Evolutionary conservation across 176 grass and related monocot species (phyloP).

Genomic region (maize (Zea mays)): Zm-B73-REFERENCE-NAM-5.0 NC_050105.1:79024501-79025000

Average conservation of each 20-base stretch:
- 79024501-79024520: conserved; percentile 79
- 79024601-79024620: conserved; percentile 82
- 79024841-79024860: not conserved
- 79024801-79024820: not conserved
- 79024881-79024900: not conserved
- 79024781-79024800: not conserved
- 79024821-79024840: not conserved
- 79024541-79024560: conserved; percentile 94
- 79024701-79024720: conserved; percentile 95
- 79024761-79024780: conserved; percentile 22
- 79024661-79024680: not conserved
- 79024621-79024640: conserved; percentile 32
- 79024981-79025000: conserved; percentile 6
- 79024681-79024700: conserved; percentile 57
- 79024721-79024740: conserved; percentile 76
- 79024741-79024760: conserved; percentile 88
- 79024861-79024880: not conserved
- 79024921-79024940: not conserved
- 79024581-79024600: conserved; percentile 71
- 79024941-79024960: conserved; percentile 1
- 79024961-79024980: not conserved
- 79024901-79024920: not conserved
- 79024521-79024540: conserved; percentile 64
- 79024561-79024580: conserved; percentile 99
- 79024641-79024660: conserved; percentile 14